Base-by-base conservation (phyloP, 2,329 filamentous ascomycete species). In the Cercospora sp. region DNA sequence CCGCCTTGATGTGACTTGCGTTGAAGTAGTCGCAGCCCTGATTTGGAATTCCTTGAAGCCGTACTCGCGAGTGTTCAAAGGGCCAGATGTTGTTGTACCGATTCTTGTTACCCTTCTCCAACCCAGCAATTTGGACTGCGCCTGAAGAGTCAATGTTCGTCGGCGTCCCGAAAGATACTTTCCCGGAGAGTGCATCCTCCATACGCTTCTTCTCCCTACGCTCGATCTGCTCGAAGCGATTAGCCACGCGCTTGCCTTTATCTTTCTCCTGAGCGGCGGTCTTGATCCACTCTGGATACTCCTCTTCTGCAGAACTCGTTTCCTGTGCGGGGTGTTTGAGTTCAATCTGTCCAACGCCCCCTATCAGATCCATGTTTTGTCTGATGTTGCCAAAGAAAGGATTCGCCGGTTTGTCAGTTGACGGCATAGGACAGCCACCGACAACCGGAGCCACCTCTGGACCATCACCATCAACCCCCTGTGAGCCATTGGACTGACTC, bases 21-120 rank as follows among this genome's bases (percentile, higher is more conserved):
- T 99, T 99, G 80, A 99, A 89, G 76, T 99, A 99, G 79, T 99
- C 95, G 79, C 94, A 97, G 23, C 84, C 85, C 12, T 89, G 90
- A 1, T 86, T 82, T 0, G 86, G 82, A 39, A 90, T 87, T 51
- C 88, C 87, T 72, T 91, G 85, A 58, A 99, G 81, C 72, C 88
- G 93, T 64, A 99, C 95, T 67, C 95, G 85, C 2, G 93, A 90
- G 79, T 99, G 95, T 76, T 98, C 94, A 77, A 96, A 99, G 0
- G 95, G 95, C 81, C 96, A 90, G 65, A 98, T 97, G 73, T 97
- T 96, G 82, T 97, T 98, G 83, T 99, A 99, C 8, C 95, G 88
- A 75, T 99, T 99, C 83, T 98, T 98, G 18, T 86, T 88, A 7
- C 95, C 95, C 79, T 97, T 95, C 76, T 99, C 95, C 31, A 99